phyloP scores from a whole-genome alignment of 2,329 filamentous ascomycete species.

The Ilyonectria robusta region DNA sequence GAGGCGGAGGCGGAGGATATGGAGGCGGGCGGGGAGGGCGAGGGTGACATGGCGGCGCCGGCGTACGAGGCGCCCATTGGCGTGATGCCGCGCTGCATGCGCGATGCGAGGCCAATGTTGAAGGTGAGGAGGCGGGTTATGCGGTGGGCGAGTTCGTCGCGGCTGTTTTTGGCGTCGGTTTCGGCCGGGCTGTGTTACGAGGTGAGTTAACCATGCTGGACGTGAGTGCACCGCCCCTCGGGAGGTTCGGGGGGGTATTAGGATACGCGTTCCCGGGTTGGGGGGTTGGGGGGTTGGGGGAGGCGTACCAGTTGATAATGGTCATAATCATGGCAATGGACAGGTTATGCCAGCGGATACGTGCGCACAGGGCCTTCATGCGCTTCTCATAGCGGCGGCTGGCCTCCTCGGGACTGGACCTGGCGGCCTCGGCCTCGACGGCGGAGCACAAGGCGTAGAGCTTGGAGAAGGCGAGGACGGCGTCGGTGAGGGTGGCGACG shows the following conservation, averaged over 20 bases:
- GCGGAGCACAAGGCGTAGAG: constrained; percentile 49
- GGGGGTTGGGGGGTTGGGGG: neutral
- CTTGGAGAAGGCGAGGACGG: constrained; percentile 54
- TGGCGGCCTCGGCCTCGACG: constrained; percentile 42
- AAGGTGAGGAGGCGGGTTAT: constrained; percentile 53
- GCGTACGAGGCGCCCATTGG: neutral
- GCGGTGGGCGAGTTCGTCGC: constrained; percentile 52
- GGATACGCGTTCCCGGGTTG: neutral
- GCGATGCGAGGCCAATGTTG: constrained; percentile 51
- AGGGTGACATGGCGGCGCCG: constrained; percentile 12
- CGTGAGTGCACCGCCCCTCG: neutral
- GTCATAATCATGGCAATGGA: constrained; percentile 59
- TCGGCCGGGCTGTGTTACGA: constrained; percentile 49
- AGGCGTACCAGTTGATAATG: constrained; percentile 54
- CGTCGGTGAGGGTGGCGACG: constrained; percentile 54
- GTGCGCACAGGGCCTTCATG: constrained; percentile 49
- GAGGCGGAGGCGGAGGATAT: constrained; percentile 35
- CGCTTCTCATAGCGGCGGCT: constrained; percentile 44
- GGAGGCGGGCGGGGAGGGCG: constrained; percentile 19
- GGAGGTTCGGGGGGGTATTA: neutral
- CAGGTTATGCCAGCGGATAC: constrained; percentile 55
- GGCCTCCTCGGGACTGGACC: constrained; percentile 36
- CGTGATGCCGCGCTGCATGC: constrained; percentile 49
- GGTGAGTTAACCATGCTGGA: constrained; percentile 2
- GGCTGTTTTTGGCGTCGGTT: constrained; percentile 54